Evolutionary conservation across 176 grass and related monocot species (phyloP), one percentile per base, ranked within the genome.

Genomic region (Oryza rufipogon): DNA sequence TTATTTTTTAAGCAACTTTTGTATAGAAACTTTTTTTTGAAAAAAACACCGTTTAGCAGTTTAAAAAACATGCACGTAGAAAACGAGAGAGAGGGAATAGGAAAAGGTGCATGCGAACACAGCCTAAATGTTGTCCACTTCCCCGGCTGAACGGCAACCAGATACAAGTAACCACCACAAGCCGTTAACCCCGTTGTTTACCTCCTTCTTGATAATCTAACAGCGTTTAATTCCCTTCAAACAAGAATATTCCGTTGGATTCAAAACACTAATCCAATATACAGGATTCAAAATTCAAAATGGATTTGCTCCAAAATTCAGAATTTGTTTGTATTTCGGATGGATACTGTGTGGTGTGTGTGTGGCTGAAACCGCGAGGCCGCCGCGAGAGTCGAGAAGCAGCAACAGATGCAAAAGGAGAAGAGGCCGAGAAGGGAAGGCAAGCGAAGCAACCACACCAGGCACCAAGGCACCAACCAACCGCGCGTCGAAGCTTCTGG

Each of bases 401-500:
- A n/a, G 54, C 54, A 9, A 58, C 60, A 32, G 9, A 48, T 2
- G 15, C 32, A 33, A 42, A 42, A 15, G 4, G 34, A 22, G 76
- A 11, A 64, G 49, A 56, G 33, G 75, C 54, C 54, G 19, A 58
- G 19, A n/a, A n/a, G 54, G 42, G 76, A 64, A 74, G 33, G 6
- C 9, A 38, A 46, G 49, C 0, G 30, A 14, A 16, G 7, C n/a
- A 9, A 68, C 64, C 30, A 26, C 26, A 26, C 26, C 26, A 26
- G 26, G 26, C 26, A 26, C 26, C 26, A 26, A 26, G 26, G 26
- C 26, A 64, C 25, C 81, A 41, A 79, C 60, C 78, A 81, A 86
- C 78, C 72, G 60, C 54, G 82, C 34, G 58, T 8, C 30, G 79
- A 81, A 85, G 65, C 84, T 92, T 90, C 81, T 81, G 69, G 69